These are phyloP conservation scores for Alternaria novae-zelandiae DNA, from an alignment of 2,329 filamentous ascomycete species.

Conservation along the genomic window DNA sequence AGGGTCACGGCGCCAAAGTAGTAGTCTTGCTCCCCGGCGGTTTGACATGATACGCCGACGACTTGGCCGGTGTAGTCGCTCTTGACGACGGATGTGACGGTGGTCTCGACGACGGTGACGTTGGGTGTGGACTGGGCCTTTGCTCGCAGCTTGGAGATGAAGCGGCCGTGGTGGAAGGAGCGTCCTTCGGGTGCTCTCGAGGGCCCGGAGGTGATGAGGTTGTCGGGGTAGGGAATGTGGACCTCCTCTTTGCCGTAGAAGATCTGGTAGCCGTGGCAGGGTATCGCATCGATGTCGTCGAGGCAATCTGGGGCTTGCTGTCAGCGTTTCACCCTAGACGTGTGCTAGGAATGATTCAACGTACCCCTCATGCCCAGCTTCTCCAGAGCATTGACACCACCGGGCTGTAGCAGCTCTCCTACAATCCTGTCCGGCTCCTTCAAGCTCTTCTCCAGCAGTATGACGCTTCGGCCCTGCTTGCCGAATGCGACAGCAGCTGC, in stretches of 20 bases:
- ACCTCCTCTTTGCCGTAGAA: slow-evolving; percentile 78
- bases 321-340: slow-evolving; percentile 9
- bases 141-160: slow-evolving; percentile 80
- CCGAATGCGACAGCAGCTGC: slow-evolving; percentile 84
- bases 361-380: slow-evolving; percentile 72
- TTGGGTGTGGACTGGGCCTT: slow-evolving; percentile 78
- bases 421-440: slow-evolving; percentile 96
- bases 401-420: slow-evolving; percentile 92
- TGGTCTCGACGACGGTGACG: slow-evolving; percentile 90
- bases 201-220: slow-evolving; percentile 52
- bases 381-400: slow-evolving; percentile 80
- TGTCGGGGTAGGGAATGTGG: slow-evolving; percentile 77
- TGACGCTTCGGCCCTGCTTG: slow-evolving; percentile 86
- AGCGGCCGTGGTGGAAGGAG: slow-evolving; percentile 92
- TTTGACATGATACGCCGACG: slow-evolving; percentile 80
- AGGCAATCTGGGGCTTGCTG: slow-evolving; percentile 66
- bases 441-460: slow-evolving; percentile 86
- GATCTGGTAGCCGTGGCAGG: slow-evolving; percentile 85
- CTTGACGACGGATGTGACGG: slow-evolving; percentile 76
- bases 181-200: slow-evolving; percentile 68
- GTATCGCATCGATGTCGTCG: slow-evolving; percentile 85
- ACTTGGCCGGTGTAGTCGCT: slow-evolving; percentile 73
- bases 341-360: not conserved
- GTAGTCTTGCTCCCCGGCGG: slow-evolving; percentile 68
- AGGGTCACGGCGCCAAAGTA: slow-evolving; percentile 92